Evolutionary conservation across 306 rosid genomes (phyloP).

Genomic region (Acacia confusa): DNA sequence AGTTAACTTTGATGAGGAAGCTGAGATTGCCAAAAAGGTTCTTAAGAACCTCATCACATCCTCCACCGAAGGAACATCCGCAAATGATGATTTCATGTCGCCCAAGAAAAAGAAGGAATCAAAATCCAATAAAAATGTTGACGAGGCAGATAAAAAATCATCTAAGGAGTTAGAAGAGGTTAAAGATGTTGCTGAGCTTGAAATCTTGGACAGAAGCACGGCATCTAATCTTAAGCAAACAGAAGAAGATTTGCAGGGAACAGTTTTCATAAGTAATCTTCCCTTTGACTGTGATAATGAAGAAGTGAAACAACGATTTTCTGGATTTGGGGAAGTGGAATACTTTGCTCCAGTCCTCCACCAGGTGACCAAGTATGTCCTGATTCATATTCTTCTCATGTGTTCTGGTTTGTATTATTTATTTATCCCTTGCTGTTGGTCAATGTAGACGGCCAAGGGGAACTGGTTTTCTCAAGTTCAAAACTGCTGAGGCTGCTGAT

Average conservation of each 20-base stretch:
- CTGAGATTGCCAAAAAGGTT: slow-evolving; percentile 80
- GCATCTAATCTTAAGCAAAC: slow-evolving; percentile 44
- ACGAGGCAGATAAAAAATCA: slow-evolving; percentile 39
- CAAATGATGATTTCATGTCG: slow-evolving; percentile 37
- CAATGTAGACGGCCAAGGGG: slow-evolving; percentile 88
- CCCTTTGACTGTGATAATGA: slow-evolving; percentile 74
- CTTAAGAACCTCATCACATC: slow-evolving; percentile 60
- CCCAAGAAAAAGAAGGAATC: slow-evolving; percentile 41
- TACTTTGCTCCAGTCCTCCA: slow-evolving; percentile 86
- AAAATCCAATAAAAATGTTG: slow-evolving; percentile 35
- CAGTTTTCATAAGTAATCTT: slow-evolving; percentile 81
- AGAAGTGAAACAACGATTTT: slow-evolving; percentile 83
- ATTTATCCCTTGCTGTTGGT: slow-evolving; percentile 34
- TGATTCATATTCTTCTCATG: slow-evolving; percentile 17
- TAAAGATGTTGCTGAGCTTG: slow-evolving; percentile 42
- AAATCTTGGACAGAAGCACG: slow-evolving; percentile 36
- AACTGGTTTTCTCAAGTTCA: slow-evolving; percentile 91
- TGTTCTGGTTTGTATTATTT: slow-evolving; percentile 4
- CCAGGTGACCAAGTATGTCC: slow-evolving; percentile 77
- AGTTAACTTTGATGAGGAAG: slow-evolving; percentile 81
- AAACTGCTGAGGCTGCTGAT: slow-evolving; percentile 66
- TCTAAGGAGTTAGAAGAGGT: slow-evolving; percentile 51
- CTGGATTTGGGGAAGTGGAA: slow-evolving; percentile 82
- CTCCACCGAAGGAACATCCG: slow-evolving; percentile 48
- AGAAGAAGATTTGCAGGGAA: slow-evolving; percentile 66